Evolutionary conservation across 2,329 filamentous ascomycete species (phyloP).

Genomic region (Colletotrichum filicis): DNA sequence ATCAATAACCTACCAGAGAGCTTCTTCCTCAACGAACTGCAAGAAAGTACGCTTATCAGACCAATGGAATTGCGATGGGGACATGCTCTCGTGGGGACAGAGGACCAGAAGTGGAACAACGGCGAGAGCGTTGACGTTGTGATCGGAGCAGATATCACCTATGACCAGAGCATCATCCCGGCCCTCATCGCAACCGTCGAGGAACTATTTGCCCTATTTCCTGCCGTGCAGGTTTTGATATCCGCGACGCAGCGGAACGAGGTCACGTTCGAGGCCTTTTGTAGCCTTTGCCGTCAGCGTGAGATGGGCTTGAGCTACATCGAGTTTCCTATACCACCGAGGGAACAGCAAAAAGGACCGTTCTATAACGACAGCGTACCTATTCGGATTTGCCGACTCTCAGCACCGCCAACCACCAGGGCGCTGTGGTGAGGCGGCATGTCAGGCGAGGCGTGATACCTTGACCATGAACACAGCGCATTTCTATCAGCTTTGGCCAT

Average conservation of each 20-base stretch:
- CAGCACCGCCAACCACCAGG: slow-evolving; percentile 17
- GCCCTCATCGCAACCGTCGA: slow-evolving; percentile 72
- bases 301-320: slow-evolving; percentile 56
- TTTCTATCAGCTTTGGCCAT: not conserved
- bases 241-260: slow-evolving; percentile 78
- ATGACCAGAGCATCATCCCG: slow-evolving; percentile 73
- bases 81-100: slow-evolving; percentile 65
- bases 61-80: slow-evolving; percentile 74
- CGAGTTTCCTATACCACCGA: slow-evolving; percentile 51
- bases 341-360: slow-evolving; percentile 64
- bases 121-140: slow-evolving; percentile 68
- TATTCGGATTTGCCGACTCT: slow-evolving; percentile 63
- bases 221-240: slow-evolving; percentile 69
- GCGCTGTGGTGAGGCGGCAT: slow-evolving; percentile 14
- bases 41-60: slow-evolving; percentile 53
- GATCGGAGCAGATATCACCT: slow-evolving; percentile 82
- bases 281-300: slow-evolving; percentile 64
- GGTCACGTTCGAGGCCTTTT: slow-evolving; percentile 74
- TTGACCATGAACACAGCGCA: not conserved
- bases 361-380: slow-evolving; percentile 72
- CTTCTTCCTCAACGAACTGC: slow-evolving; percentile 74
- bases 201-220: slow-evolving; percentile 69
- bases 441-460: not conserved
- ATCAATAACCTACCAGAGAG: slow-evolving; percentile 75
- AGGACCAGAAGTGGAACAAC: slow-evolving; percentile 64